Evolutionary conservation across 1,139 yeast genomes (phyloP).

Genomic region (Arxiozyma bovina): DNA sequence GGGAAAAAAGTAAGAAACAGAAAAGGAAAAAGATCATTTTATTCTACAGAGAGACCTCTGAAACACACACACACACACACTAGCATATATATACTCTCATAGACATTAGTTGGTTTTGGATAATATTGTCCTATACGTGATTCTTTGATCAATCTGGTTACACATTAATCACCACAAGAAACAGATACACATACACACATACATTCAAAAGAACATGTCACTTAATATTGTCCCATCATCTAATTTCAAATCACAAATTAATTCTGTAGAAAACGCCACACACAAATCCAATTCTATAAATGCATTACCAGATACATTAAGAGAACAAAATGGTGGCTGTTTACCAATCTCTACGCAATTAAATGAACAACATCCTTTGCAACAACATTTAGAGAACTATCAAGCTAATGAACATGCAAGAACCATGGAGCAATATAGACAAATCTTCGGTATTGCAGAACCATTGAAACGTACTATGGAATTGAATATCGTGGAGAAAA

Average conservation of each 20-base stretch:
- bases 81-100: no score
- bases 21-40: not conserved
- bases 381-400: constrained; percentile 69
- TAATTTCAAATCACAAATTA: constrained; percentile 18
- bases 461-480: constrained; percentile 88
- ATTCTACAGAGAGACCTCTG: no score
- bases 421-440: constrained; percentile 68
- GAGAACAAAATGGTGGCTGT: constrained; percentile 29
- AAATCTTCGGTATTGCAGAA: constrained; percentile 73
- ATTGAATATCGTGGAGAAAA: constrained; percentile 56
- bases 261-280: constrained; percentile 13
- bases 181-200: not conserved
- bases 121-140: no score
- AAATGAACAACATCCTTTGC: constrained; percentile 83
- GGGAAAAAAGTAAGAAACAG: not conserved
- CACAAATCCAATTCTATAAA: constrained; percentile 23
- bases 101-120: not conserved
- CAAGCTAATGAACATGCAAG: constrained; percentile 64
- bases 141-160: not conserved
- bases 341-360: constrained; percentile 50
- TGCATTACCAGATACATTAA: constrained; percentile 30
- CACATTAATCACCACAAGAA: not conserved
- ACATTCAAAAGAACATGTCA: not conserved
- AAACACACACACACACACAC: not conserved
- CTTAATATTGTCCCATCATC: constrained; percentile 29